These are phyloP conservation scores for Samsoniella hepiali DNA, from an alignment of 2,329 filamentous ascomycete species.

Conservation along the genomic window DNA sequence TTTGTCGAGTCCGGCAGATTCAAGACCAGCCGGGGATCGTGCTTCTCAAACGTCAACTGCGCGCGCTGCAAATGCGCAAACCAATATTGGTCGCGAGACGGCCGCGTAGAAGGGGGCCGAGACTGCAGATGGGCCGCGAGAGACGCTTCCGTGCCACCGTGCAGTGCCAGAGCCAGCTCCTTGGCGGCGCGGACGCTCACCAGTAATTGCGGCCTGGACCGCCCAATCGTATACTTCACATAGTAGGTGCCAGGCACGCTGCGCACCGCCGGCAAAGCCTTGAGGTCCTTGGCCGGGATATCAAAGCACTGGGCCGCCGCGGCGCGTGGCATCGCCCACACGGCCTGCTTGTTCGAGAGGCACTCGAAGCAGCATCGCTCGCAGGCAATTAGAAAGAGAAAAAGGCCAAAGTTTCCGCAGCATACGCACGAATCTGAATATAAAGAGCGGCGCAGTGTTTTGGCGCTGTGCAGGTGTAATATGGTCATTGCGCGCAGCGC, in stretches of 20 bases:
- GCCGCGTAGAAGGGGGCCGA: too few relatives aligned
- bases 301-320: constrained; percentile 26
- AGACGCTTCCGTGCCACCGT: constrained; percentile 24
- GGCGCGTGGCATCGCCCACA: constrained; percentile 26
- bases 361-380: constrained; percentile 32
- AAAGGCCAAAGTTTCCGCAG: constrained; percentile 29
- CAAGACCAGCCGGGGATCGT: neutral
- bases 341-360: constrained; percentile 25
- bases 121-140: neutral
- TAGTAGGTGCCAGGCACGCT: constrained; percentile 27
- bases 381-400: constrained; percentile 32
- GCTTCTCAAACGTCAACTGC: neutral
- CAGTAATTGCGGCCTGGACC: constrained; percentile 22
- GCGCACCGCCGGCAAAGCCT: constrained; percentile 22
- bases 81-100: neutral
- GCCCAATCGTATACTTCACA: constrained; percentile 18
- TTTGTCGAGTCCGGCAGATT: neutral
- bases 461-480: constrained; percentile 24
- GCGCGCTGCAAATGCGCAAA: neutral
- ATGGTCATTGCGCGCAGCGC: constrained; percentile 27
- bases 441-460: constrained; percentile 24
- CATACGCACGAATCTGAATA: constrained; percentile 27
- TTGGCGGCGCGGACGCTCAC: constrained; percentile 31
- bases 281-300: constrained; percentile 24
- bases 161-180: constrained; percentile 26